Percentiles rank a stretch among this genome's conserved stretches.
Conservation (phyloP, 257 asterid genomes). For the Solanum bulbocastanum region DNA sequence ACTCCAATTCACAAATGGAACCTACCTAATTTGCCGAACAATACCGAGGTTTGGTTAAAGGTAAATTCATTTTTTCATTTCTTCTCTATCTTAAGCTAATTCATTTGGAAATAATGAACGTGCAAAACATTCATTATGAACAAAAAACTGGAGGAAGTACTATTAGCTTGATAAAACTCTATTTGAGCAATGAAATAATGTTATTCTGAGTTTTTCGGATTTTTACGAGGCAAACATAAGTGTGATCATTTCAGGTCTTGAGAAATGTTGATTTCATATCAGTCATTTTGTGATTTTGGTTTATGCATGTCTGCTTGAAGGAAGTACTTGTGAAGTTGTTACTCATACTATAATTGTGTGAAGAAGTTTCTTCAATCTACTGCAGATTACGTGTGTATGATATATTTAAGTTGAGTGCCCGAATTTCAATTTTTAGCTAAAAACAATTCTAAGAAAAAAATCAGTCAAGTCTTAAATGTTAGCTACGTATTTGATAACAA, state of each 20-base stretch:
- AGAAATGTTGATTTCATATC: neutral
- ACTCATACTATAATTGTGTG: neutral
- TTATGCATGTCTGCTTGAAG: neutral
- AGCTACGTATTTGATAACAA: neutral
- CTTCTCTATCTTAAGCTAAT: neutral
- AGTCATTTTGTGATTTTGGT: neutral
- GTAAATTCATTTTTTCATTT: slow-evolving; percentile 21
- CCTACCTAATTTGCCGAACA: slow-evolving; percentile 79
- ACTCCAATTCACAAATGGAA: slow-evolving; percentile 94
- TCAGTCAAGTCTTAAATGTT: neutral
- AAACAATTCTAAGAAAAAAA: neutral
- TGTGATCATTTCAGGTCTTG: neutral
- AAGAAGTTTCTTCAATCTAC: neutral
- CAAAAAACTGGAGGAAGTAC: neutral
- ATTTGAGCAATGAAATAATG: neutral
- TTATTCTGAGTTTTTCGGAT: neutral
- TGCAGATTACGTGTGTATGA: neutral
- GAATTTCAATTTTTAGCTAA: neutral
- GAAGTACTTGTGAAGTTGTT: neutral
- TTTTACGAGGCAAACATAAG: neutral
- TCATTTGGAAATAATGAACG: neutral
- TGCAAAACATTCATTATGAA: neutral
- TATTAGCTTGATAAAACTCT: neutral
- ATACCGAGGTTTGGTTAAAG: slow-evolving; percentile 85
- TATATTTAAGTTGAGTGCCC: neutral